Percentiles rank a stretch among this genome's conserved stretches.
These are phyloP conservation scores for Vaccinium macrocarpon DNA, from an alignment of 148 eudicot species.

Conservation along the genomic window DNA sequence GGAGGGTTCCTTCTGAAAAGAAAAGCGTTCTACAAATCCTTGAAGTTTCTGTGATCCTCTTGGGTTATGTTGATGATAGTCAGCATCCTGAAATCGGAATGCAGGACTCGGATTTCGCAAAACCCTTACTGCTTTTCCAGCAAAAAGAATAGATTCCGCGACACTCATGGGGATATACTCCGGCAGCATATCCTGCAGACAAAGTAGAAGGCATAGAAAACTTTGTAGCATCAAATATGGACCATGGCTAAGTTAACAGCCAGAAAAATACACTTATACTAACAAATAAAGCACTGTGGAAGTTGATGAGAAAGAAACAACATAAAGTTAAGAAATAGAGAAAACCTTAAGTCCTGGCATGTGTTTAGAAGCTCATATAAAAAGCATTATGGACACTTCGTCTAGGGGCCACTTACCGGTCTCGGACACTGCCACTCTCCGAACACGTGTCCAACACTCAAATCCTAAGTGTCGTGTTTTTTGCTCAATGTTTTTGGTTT, in stretches of 20 bases:
- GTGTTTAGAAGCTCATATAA: neutral
- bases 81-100: slow-evolving; percentile 51
- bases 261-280: neutral
- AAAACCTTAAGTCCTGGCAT: neutral
- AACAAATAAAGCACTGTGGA: slow-evolving; percentile 2
- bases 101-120: slow-evolving; percentile 90
- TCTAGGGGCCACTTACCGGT: too few species aligned
- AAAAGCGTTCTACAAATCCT: slow-evolving; percentile 40
- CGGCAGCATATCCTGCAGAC: slow-evolving; percentile 93
- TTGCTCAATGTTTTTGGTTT: too few species aligned
- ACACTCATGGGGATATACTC: slow-evolving; percentile 81
- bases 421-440: too few species aligned
- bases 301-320: neutral
- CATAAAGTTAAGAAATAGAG: neutral
- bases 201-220: slow-evolving; percentile 12
- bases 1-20: slow-evolving; percentile 46
- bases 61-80: slow-evolving; percentile 56
- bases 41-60: slow-evolving; percentile 56
- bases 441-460: too few species aligned
- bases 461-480: too few species aligned
- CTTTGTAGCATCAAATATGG: slow-evolving; percentile 9
- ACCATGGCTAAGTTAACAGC: neutral
- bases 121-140: slow-evolving; percentile 95
- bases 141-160: slow-evolving; percentile 92
- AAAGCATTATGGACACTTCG: neutral